A percentile compares a stretch with the other conserved stretches of the same genome.
These are phyloP conservation scores for Musa troglodytarum DNA, from an alignment of 176 grass and related monocot species.

Conservation along the genomic window DNA sequence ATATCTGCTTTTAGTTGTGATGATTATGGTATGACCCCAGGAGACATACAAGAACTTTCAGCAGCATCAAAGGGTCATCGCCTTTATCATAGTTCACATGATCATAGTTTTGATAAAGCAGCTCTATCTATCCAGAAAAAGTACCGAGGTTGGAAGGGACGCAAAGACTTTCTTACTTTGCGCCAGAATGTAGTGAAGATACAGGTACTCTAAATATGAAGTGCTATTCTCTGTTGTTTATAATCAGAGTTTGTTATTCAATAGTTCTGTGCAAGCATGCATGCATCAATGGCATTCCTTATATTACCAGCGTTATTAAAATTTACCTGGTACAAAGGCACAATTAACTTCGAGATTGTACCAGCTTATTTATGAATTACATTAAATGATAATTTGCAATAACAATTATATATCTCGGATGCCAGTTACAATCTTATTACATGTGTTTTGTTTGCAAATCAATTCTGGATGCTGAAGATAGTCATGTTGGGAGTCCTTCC, in stretches of 20 bases:
- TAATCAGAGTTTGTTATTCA: not conserved
- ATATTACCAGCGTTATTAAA: not conserved
- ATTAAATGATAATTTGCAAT: not conserved
- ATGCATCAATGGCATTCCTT: not conserved
- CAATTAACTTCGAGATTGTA: not conserved
- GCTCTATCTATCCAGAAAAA: conserved; percentile 96
- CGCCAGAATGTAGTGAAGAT: conserved; percentile 85
- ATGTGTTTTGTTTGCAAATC: not conserved
- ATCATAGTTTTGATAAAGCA: conserved; percentile 74
- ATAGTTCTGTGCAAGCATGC: no score
- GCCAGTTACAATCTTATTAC: not conserved
- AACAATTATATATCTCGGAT: not conserved
- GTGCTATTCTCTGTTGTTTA: not conserved
- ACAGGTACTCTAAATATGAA: conserved; percentile 40
- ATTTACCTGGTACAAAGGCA: no score
- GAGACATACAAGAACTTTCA: conserved; percentile 76
- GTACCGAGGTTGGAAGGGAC: conserved; percentile 89
- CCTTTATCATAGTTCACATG: conserved; percentile 27
- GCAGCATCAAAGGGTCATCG: conserved; percentile 49
- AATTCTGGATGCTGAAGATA: not conserved
- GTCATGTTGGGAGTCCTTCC: not conserved
- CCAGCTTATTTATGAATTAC: not conserved
- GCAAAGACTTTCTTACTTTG: conserved; percentile 65
- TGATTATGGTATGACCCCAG: conserved; percentile 89
- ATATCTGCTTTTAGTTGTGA: conserved; percentile 35